These are phyloP conservation scores for Phytopythium helicoides DNA, from an alignment of 352 stramenopile genomes.

Conservation along the genomic window DNA sequence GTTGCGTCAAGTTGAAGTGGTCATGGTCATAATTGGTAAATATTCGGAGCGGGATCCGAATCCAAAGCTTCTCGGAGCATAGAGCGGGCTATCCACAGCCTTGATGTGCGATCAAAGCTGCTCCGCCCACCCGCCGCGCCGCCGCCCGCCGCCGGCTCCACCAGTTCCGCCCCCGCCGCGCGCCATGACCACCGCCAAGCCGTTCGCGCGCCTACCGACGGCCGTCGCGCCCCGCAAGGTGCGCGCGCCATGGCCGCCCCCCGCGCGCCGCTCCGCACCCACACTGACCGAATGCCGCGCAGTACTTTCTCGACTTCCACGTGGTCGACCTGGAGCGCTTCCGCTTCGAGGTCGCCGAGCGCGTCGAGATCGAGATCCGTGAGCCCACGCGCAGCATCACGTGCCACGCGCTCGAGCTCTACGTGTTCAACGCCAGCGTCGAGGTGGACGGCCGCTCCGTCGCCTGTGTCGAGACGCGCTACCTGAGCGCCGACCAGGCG, in stretches of 20 bases:
- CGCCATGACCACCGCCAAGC: conserved; percentile 23
- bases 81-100: too few relatives aligned
- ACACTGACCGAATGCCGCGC: not conserved
- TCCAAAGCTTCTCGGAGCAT: too few relatives aligned
- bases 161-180: too few relatives aligned
- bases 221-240: conserved; percentile 51
- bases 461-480: conserved; percentile 52
- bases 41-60: too few relatives aligned
- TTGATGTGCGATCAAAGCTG: conserved; percentile 3
- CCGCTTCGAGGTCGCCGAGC: conserved; percentile 68
- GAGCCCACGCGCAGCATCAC: conserved; percentile 79
- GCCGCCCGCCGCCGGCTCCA: not conserved
- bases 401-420: conserved; percentile 94
- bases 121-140: not conserved
- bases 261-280: not conserved
- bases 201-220: conserved; percentile 68
- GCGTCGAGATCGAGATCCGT: conserved; percentile 55
- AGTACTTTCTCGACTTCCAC: conserved; percentile 80
- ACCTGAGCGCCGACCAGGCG: conserved; percentile 48
- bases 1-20: too few relatives aligned
- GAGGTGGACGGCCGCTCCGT: conserved; percentile 36
- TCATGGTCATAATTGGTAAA: too few relatives aligned
- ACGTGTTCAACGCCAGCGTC: conserved; percentile 71
- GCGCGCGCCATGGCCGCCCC: not conserved
- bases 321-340: conserved; percentile 63